Base-by-base conservation (phyloP, 352 stramenopile genomes). In the Phytopythium chamaehyphon region DNA sequence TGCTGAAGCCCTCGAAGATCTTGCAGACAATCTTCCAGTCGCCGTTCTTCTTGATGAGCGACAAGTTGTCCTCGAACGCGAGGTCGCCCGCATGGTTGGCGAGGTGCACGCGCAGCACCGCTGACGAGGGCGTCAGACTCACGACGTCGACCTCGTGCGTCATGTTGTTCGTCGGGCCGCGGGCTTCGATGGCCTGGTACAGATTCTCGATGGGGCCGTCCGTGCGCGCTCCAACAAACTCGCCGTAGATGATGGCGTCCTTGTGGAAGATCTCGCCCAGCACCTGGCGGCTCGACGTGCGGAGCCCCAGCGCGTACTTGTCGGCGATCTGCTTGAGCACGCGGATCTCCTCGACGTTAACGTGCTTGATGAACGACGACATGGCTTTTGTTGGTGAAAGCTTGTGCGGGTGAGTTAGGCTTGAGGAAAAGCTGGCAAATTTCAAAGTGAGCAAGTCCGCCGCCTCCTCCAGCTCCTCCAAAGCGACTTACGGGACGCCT, bases 161-260 rank as follows among this genome's bases (percentile, higher is more conserved):
- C 37, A 42, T 42, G 9, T 42, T 42, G 15, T n/a, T n/a, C 37
- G 37, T 22, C 37, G 37, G 15, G 37, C 37, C 37, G 15, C 15
- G 14, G 6, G 15, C 37, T 14, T 42, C 37, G 18, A 42, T n/a
- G 10, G 37, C 37, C 18, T 42, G 37, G 6, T 9, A 42, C 2
- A 42, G 6, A 6, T n/a, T 22, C 15, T 42, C 37, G 37, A 42
- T 21, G 37, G 15, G 37, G 15, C 37, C 18, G 37, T 21, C 37
- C 37, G 18, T 22, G 15, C 15, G 37, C 37, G 37, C 6, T 42
- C 37, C 37, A 21, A 22, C 18, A 8, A 14, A 8, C 6, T 42
- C 37, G 37, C 37, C 37, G 37, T 22, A 42, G 37, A 42, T n/a
- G 37, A 21, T 42, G 10, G 37, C 37, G 37, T 42, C 37, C 37